Percentiles rank a stretch among this genome's conserved stretches.
phyloP scores from a whole-genome alignment of 768 basidiomycete genomes.

The Artomyces pyxidatus region DNA sequence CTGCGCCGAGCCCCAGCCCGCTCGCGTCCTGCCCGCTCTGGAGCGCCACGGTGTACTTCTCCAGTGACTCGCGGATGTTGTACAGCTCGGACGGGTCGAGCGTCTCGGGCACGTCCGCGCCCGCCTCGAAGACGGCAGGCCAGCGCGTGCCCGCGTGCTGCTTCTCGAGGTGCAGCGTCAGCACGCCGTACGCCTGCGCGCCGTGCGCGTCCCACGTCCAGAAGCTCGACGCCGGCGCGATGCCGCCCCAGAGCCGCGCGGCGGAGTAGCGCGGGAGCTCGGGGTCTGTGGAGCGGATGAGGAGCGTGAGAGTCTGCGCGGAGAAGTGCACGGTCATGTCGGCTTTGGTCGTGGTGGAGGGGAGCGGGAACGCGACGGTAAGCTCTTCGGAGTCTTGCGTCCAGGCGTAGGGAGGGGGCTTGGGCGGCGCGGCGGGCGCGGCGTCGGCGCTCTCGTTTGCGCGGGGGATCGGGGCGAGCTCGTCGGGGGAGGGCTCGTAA shows the following conservation, averaged over 20 bases:
- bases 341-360: conserved; percentile 52
- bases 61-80: conserved; percentile 70
- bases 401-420: conserved; percentile 87
- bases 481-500: conserved; percentile 57
- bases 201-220: conserved; percentile 91
- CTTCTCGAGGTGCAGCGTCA: conserved; percentile 86
- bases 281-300: conserved; percentile 36
- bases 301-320: conserved; percentile 54
- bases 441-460: conserved; percentile 46
- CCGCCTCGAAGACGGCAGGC: conserved; percentile 73
- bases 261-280: conserved; percentile 50
- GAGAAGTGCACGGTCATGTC: conserved; percentile 64
- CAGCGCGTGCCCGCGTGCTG: conserved; percentile 75
- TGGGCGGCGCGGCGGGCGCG: conserved; percentile 27
- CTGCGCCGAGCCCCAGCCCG: conserved; percentile 52
- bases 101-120: conserved; percentile 74
- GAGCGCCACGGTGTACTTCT: conserved; percentile 74
- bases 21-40: conserved; percentile 49
- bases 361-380: conserved; percentile 79
- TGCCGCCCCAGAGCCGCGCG: conserved; percentile 69
- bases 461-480: conserved; percentile 63
- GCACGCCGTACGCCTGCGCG: conserved; percentile 54
- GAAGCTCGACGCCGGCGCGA: conserved; percentile 71
- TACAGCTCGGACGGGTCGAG: conserved; percentile 79
- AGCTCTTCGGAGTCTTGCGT: conserved; percentile 79